Evolutionary conservation across 257 asterid genomes (phyloP), one percentile per base, ranked within the genome.

Genomic region (Ilex aquifolium): DNA sequence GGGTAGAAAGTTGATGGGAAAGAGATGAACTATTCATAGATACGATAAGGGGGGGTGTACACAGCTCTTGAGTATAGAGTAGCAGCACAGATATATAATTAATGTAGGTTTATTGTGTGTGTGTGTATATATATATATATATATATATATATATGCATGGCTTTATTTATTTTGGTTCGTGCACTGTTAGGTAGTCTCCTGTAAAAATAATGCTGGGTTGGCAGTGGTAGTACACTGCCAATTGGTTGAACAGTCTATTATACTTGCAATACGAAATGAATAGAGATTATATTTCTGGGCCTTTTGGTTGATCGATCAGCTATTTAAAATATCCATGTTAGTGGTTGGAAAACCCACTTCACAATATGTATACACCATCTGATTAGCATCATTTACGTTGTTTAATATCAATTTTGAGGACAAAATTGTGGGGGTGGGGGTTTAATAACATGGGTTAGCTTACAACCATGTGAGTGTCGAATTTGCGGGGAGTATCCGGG

Each of bases 401-500:
- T 57, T 32, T 67, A 62, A 56, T 56, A 60, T 32, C 56, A 66
- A 68, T 31, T 52, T n/a, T 15, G 40, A 30, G 17, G 61, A 62
- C 53, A 65, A 32, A 55, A 62, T 29, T 10, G 61, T 56, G 71
- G 70, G 81, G 70, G 76, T 76, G 75, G 48, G 27, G 27, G 0
- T 21, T 21, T 42, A 48, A 71, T 71, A 76, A 82, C 77, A 72
- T 78, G 85, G 84, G 70, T 65, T 69, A 70, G 44, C 76, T 77
- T 66, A 75, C 76, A 53, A 39, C 52, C 90, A 84, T 77, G 92
- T 80, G 91, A 71, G 62, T 40, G 64, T 62, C 71, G 40, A 61
- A 69, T 46, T 53, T 59, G 59, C 73, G 21, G 60, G 30, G 73
- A 69, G 76, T 68, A 70, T 76, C 73, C 63, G 62, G 75, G 61